Evolutionary conservation across 306 rosid genomes (phyloP), one percentile per base, ranked within the genome.

Genomic region (Citrullus colocynthis): DNA sequence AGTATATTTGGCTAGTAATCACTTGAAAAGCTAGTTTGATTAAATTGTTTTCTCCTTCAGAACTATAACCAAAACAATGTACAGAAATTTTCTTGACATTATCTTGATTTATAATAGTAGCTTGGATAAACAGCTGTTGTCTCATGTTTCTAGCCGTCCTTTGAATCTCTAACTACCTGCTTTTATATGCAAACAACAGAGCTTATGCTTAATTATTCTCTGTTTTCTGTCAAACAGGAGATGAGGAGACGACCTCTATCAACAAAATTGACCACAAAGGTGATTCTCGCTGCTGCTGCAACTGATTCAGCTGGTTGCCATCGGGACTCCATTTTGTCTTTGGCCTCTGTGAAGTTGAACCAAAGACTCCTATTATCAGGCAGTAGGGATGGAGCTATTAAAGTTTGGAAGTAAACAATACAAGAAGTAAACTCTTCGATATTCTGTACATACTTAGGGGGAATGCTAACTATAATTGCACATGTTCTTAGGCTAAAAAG

Each of bases 251-350:
- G 97, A 70, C 92, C 97, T 49, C 85, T 88, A 67, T 71, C 96
- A 20, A 84, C 84, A 48, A 92, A 89, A 84, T 65, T 86, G 84
- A 89, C 96, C 39, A 78, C 96, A 17, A 95, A 95, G 90, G 91
- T 92, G 59, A 84, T 86, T 83, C 88, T 95, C 37, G 88, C 97
- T 12, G 96, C 97, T 61, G 97, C 99, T 82, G 97, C 97, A 54
- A 90, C 97, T 11, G 99, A 95, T 83, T 83, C 96, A 44, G 97
- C 91, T 18, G 97, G 97, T 79, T 92, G 97, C 82, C 99, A 95
- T 75, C 92, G 96, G 0, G 99, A 90, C 78, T 90, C 97, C 56
- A 51, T 95, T 78, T 83, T 89, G 24, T 91, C 97, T 10, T 75
- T 95, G 90, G 99, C 96, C 41, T 90, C 97, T 14, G 89, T 95